A percentile compares a stretch with the other conserved stretches of the same genome.
These are phyloP conservation scores for Suillus variegatus DNA, from an alignment of 768 basidiomycete genomes.

Conservation along the genomic window DNA sequence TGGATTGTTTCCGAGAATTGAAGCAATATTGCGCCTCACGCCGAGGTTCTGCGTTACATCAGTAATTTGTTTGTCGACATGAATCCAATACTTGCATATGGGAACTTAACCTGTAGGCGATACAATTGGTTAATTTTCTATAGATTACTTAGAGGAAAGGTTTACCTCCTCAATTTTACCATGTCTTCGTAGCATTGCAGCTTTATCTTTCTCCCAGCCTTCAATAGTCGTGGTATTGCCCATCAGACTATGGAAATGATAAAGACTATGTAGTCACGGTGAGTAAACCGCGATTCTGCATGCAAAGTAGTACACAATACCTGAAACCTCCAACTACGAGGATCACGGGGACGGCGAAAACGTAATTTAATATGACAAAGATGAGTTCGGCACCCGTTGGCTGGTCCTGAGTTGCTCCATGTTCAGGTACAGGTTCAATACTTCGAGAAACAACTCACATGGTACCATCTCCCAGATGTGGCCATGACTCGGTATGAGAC, in stretches of 20 bases:
- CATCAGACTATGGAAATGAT: slow-evolving; percentile 77
- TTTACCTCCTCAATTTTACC: slow-evolving; percentile 82
- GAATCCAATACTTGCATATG: slow-evolving; percentile 65
- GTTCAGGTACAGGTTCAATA: neutral
- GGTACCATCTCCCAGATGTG: slow-evolving; percentile 45
- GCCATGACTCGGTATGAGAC: slow-evolving; percentile 63
- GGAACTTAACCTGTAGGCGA: slow-evolving; percentile 73
- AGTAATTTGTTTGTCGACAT: slow-evolving; percentile 7
- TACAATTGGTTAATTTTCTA: slow-evolving; percentile 1
- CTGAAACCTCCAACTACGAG: slow-evolving; percentile 91
- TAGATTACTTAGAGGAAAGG: slow-evolving; percentile 2
- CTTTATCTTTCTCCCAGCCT: slow-evolving; percentile 97
- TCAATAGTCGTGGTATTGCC: slow-evolving; percentile 95
- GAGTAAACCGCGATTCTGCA: slow-evolving; percentile 1
- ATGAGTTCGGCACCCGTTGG: slow-evolving; percentile 70
- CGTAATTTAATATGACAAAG: slow-evolving; percentile 87
- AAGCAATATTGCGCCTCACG: slow-evolving; percentile 64
- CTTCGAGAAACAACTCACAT: slow-evolving; percentile 42
- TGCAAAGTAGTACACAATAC: slow-evolving; percentile 36
- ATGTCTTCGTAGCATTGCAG: slow-evolving; percentile 76
- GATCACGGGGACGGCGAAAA: slow-evolving; percentile 81
- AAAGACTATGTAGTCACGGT: slow-evolving; percentile 57
- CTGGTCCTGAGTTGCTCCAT: slow-evolving; percentile 53
- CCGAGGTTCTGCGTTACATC: slow-evolving; percentile 70
- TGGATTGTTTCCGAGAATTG: slow-evolving; percentile 75